phyloP scores from a whole-genome alignment of 331 rosid species.

The Spiraea crenata region DNA sequence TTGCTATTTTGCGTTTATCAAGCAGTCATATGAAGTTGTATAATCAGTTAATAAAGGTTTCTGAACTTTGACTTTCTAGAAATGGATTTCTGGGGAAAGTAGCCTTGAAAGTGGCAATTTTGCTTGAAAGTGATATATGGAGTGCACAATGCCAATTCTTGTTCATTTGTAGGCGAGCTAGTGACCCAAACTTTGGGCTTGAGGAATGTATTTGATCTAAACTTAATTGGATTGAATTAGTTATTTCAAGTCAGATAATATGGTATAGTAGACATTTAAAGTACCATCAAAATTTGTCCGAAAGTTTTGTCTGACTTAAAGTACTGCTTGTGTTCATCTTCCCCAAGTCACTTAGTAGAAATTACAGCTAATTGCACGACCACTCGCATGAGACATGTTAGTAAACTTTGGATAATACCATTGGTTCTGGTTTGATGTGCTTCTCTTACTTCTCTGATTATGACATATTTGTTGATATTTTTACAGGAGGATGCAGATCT shows the following conservation, averaged over 20 bases:
- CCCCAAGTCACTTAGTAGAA: not conserved
- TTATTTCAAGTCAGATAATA: not conserved
- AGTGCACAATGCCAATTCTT: not conserved
- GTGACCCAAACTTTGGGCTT: not conserved
- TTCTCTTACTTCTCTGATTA: constrained; percentile 7
- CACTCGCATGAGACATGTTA: constrained; percentile 9
- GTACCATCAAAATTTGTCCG: too few relatives aligned
- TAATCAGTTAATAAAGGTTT: not conserved
- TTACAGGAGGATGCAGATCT: constrained; percentile 70
- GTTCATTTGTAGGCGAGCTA: not conserved
- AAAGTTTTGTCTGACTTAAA: not conserved
- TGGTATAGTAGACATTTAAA: not conserved
- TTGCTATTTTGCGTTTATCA: not conserved
- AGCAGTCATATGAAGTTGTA: not conserved
- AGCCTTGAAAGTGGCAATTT: not conserved
- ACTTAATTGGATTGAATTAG: not conserved
- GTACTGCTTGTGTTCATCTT: constrained; percentile 2
- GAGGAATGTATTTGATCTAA: not conserved
- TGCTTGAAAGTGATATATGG: not conserved
- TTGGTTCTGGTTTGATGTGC: not conserved
- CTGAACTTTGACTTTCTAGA: not conserved
- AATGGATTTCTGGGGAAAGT: not conserved
- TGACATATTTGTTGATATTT: constrained; percentile 8
- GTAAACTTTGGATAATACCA: not conserved
- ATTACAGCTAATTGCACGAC: not conserved